Percentiles rank a stretch among this genome's conserved stretches.
phyloP scores from a whole-genome alignment of 805 yeast genomes.

The Suhomyces sp. region DNA sequence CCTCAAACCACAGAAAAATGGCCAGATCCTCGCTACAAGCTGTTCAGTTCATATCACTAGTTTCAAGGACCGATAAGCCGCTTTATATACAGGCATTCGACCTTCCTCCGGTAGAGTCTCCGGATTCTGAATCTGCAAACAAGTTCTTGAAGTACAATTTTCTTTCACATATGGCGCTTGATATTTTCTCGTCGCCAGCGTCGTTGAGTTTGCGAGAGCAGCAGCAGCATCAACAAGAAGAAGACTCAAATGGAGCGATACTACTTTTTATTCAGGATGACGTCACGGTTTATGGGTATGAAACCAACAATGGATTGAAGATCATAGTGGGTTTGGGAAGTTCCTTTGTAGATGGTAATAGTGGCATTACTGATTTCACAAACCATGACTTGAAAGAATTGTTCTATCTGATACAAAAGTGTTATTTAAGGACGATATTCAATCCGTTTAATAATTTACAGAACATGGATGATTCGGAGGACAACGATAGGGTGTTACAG shows the following conservation, averaged over 20 bases:
- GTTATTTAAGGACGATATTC: conserved; percentile 55
- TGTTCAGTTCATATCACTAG: conserved; percentile 55
- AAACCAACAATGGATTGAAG: conserved; percentile 66
- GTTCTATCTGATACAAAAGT: conserved; percentile 45
- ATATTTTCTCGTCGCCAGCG: conserved; percentile 58
- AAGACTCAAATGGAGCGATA: conserved; percentile 22
- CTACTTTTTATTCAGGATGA: conserved; percentile 68
- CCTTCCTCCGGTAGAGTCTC: conserved; percentile 1
- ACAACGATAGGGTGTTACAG: conserved; percentile 28
- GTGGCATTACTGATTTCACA: conserved; percentile 17
- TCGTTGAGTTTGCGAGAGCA: conserved; percentile 39
- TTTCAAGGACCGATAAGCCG: conserved; percentile 59
- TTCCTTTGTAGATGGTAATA: conserved; percentile 28
- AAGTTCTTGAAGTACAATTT: conserved; percentile 62
- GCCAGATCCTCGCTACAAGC: too few species aligned
- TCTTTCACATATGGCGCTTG: conserved; percentile 73
- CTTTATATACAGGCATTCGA: conserved; percentile 58
- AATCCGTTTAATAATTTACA: conserved; percentile 55
- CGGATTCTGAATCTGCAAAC: conserved; percentile 30
- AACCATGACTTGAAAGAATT: conserved; percentile 15
- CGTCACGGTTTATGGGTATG: conserved; percentile 64
- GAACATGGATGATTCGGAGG: conserved; percentile 19
- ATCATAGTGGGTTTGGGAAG: conserved; percentile 53
- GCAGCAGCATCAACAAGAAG: conserved; percentile 24
- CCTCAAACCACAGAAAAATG: too few species aligned